Conservation (phyloP, 164 flowering plant species). For the Liriodendron chinense region DNA sequence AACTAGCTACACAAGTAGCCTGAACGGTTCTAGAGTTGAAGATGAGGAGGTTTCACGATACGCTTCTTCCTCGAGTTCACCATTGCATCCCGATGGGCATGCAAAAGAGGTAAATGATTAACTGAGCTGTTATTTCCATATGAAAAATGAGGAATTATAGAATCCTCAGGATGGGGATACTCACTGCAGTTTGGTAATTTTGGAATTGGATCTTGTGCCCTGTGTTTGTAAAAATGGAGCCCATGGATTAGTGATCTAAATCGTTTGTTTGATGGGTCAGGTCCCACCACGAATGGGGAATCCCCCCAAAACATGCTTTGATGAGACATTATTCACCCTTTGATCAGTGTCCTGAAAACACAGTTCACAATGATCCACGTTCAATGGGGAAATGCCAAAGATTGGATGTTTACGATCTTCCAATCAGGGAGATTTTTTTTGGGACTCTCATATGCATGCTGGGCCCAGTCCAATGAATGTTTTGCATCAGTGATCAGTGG, state of each 20-base stretch:
- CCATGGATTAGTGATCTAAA: too few species aligned
- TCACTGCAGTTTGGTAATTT: too few species aligned
- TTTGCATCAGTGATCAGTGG: background rate
- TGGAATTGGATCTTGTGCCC: background rate
- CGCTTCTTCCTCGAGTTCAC: slow-evolving; percentile 73
- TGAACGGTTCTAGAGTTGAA: slow-evolving; percentile 54
- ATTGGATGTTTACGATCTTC: background rate
- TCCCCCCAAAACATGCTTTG: background rate
- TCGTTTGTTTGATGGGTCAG: background rate
- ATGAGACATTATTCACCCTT: background rate
- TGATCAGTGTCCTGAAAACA: background rate
- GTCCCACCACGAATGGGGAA: background rate
- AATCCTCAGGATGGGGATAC: too few species aligned
- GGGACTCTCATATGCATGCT: background rate
- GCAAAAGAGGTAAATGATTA: slow-evolving; percentile 57
- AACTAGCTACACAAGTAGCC: slow-evolving; percentile 69
- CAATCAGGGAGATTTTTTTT: background rate
- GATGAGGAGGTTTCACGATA: slow-evolving; percentile 55
- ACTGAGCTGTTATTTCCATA: background rate
- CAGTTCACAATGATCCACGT: too few species aligned
- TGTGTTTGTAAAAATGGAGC: background rate
- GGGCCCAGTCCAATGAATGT: background rate
- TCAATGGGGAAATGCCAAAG: background rate
- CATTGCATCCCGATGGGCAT: slow-evolving; percentile 51
- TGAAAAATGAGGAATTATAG: too few species aligned